These are phyloP conservation scores for Candida patagonica DNA, from an alignment of 805 yeast species.

Conservation along the genomic window DNA sequence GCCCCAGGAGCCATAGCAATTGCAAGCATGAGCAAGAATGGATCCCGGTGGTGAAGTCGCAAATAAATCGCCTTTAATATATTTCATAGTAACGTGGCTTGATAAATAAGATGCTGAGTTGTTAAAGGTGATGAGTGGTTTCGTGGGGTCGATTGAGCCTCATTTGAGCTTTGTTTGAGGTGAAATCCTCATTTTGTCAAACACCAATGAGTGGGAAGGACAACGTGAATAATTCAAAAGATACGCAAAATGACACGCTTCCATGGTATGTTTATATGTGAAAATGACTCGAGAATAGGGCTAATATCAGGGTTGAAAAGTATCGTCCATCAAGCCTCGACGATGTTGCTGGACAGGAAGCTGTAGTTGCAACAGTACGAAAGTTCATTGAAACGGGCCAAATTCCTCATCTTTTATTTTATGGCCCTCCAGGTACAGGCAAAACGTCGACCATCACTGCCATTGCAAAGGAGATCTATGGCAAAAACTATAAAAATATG, in stretches of 20 bases:
- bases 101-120: neutral
- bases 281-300: conserved; percentile 4
- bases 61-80: conserved; percentile 53
- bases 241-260: conserved; percentile 8
- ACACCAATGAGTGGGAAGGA: too few species aligned
- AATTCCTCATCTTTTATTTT: conserved; percentile 85
- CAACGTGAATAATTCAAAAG: neutral
- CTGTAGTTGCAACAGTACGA: conserved; percentile 74
- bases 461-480: conserved; percentile 78
- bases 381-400: conserved; percentile 75
- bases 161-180: too few species aligned
- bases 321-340: conserved; percentile 79
- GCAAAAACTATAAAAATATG: conserved; percentile 73
- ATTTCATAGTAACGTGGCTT: conserved; percentile 17
- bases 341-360: conserved; percentile 87
- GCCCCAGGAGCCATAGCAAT: conserved; percentile 74
- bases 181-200: too few species aligned
- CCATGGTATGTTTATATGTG: conserved; percentile 4
- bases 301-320: conserved; percentile 65
- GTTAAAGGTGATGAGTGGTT: too few species aligned
- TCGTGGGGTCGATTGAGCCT: too few species aligned
- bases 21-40: conserved; percentile 70
- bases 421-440: conserved; percentile 95
- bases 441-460: conserved; percentile 86
- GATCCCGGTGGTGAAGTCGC: conserved; percentile 28